Base-by-base conservation (phyloP, 768 basidiomycete genomes). In the Amanita exitialis region DNA sequence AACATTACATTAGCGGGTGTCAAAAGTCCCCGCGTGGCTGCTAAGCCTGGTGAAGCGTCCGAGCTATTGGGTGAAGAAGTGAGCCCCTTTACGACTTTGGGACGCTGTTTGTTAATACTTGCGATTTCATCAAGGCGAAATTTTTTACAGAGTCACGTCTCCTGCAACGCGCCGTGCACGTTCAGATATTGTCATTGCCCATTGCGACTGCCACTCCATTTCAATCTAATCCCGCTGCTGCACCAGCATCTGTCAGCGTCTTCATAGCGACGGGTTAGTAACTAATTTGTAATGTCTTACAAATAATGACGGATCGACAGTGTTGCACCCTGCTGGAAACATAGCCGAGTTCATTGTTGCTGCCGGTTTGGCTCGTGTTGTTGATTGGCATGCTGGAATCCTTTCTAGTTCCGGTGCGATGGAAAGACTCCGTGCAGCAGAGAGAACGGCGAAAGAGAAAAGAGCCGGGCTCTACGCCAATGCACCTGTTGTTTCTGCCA, bases 351-450 rank as follows among this genome's bases (percentile, higher is more conserved):
- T 87, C 65, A 74, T 99, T 35, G 82, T 91, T 25, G 79, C 77
- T 3, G 78, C 80, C 41, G 94, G 95, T 25, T 73, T 97, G 1
- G 95, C 94, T 15, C 85, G 90, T 52, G 77, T 97, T 45, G 85
- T 98, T 53, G 94, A 95, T 62, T 97, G 94, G 94, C 95, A 99
- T 64, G 93, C 95, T 13, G 94, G 94, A 18, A 86, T 98, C 78
- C 79, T 99, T 18, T 82, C 90, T 1, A 78, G 74, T 48, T 72
- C 76, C 47, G 92, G 92, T 36, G 87, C 81, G 4, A 90, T 97
- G 80, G 91, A 94, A 59, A 82, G 81, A 37, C 76, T 97, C 25
- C 82, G 94, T 47, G 78, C 80, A 1, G 90, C 90, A 0, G 94
- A 97, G 68, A 84, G 77, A 63, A 62, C 58, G 44, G 91, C 90